phyloP scores from a whole-genome alignment of 257 asterid species.

The Solanum sparsipilum region DNA sequence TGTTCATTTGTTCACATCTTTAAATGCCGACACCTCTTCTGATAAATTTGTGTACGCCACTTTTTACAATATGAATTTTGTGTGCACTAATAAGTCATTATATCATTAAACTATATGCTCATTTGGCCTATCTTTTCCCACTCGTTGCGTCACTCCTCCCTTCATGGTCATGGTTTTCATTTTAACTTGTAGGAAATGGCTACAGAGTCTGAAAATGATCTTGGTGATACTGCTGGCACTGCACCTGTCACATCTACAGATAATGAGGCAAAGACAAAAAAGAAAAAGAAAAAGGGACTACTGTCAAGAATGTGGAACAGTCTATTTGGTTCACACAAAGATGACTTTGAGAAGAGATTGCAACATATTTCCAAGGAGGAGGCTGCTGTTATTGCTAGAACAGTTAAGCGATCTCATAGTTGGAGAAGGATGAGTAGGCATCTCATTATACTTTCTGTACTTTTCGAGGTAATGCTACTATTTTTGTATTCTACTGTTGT shows the following conservation, averaged over 20 bases:
- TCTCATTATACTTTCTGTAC: conserved; percentile 46
- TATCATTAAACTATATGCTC: not conserved
- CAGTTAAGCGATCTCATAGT: conserved; percentile 49
- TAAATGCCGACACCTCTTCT: not conserved
- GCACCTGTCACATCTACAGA: conserved; percentile 26
- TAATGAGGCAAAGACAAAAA: conserved; percentile 25
- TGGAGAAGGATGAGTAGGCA: conserved; percentile 52
- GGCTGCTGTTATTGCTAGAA: conserved; percentile 57
- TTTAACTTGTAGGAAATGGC: conserved; percentile 41
- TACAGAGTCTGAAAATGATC: conserved; percentile 40
- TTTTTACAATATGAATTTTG: not conserved
- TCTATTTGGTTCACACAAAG: conserved; percentile 48
- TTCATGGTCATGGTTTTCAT: not conserved
- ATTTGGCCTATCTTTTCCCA: not conserved
- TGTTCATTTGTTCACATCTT: not conserved
- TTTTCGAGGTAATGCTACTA: conserved; percentile 59
- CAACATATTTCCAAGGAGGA: conserved; percentile 84
- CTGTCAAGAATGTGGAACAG: conserved; percentile 67
- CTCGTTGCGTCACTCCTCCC: not conserved
- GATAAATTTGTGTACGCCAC: not conserved
- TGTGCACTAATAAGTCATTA: not conserved
- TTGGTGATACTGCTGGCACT: conserved; percentile 14
- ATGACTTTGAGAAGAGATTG: conserved; percentile 87
- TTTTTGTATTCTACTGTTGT: not conserved
- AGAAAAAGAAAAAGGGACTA: conserved; percentile 61